Conservation (phyloP, 2,329 filamentous ascomycete species). For the Fusarium ramigenum region DNA sequence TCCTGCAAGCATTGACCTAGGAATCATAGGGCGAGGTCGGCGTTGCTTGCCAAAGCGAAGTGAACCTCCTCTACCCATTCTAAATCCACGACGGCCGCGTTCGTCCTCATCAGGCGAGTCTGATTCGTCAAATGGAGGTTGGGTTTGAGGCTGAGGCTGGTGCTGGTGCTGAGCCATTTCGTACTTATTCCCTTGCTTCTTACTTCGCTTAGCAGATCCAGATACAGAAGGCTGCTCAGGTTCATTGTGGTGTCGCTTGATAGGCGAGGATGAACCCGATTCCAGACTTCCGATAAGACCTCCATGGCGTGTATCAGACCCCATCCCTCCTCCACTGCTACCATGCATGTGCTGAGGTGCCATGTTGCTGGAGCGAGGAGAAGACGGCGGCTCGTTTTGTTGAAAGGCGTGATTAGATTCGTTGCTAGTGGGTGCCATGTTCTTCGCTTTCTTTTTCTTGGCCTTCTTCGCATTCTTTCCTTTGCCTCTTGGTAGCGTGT, state of each 20-base stretch:
- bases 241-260: slow-evolving; percentile 25
- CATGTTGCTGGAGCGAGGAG: background rate
- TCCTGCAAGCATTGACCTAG: slow-evolving; percentile 26
- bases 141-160: background rate
- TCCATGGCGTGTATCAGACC: background rate
- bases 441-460: slow-evolving; percentile 40
- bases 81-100: slow-evolving; percentile 36
- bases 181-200: slow-evolving; percentile 4
- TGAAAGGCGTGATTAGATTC: background rate
- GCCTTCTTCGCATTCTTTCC: slow-evolving; percentile 38
- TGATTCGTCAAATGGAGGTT: slow-evolving; percentile 3
- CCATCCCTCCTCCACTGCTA: background rate
- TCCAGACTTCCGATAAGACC: background rate
- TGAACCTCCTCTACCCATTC: slow-evolving; percentile 47
- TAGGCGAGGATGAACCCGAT: background rate
- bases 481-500: slow-evolving; percentile 8
- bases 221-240: background rate
- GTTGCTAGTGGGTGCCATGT: background rate
- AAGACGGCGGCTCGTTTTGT: background rate
- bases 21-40: slow-evolving; percentile 30
- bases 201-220: slow-evolving; percentile 26
- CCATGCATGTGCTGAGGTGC: background rate
- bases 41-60: slow-evolving; percentile 47
- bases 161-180: background rate
- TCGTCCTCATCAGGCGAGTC: slow-evolving; percentile 14